Percentiles rank a stretch among this genome's conserved stretches.
These are phyloP conservation scores for Pichia sp. DNA, from an alignment of 1,139 yeast species.

Conservation along the genomic window DNA sequence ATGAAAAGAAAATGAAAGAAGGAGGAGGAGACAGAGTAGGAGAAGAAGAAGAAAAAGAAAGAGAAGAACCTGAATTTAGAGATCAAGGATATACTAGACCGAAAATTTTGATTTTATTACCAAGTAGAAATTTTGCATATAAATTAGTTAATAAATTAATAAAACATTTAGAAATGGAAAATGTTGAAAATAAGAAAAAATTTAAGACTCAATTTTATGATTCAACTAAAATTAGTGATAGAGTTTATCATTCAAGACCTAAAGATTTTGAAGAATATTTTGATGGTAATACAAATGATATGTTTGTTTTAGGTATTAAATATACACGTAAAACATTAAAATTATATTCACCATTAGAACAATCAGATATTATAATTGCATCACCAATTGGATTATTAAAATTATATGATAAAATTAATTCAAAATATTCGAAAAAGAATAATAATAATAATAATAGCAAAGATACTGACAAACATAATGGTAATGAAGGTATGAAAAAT, in stretches of 20 bases:
- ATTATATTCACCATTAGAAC: slow-evolving; percentile 75
- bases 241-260: slow-evolving; percentile 58
- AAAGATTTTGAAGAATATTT: slow-evolving; percentile 75
- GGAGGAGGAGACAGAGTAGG: slow-evolving; percentile 32
- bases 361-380: slow-evolving; percentile 81
- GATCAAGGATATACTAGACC: slow-evolving; percentile 98
- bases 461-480: slow-evolving; percentile 21
- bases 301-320: slow-evolving; percentile 82
- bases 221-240: slow-evolving; percentile 38
- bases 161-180: slow-evolving; percentile 55
- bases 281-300: slow-evolving; percentile 87
- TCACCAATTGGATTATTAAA: slow-evolving; percentile 88
- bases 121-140: slow-evolving; percentile 76
- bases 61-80: slow-evolving; percentile 47
- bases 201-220: slow-evolving; percentile 65
- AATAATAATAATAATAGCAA: slow-evolving; percentile 16
- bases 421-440: slow-evolving; percentile 10
- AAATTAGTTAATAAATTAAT: slow-evolving; percentile 62
- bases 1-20: slow-evolving; percentile 38
- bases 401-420: slow-evolving; percentile 50
- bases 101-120: slow-evolving; percentile 72
- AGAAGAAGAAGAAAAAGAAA: slow-evolving; percentile 26
- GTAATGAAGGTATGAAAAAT: slow-evolving; percentile 25
- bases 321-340: slow-evolving; percentile 83
- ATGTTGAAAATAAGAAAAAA: slow-evolving; percentile 73